Evolutionary conservation across 2,329 filamentous ascomycete species (phyloP).

Genomic region (Paramyrothecium roridum): DNA sequence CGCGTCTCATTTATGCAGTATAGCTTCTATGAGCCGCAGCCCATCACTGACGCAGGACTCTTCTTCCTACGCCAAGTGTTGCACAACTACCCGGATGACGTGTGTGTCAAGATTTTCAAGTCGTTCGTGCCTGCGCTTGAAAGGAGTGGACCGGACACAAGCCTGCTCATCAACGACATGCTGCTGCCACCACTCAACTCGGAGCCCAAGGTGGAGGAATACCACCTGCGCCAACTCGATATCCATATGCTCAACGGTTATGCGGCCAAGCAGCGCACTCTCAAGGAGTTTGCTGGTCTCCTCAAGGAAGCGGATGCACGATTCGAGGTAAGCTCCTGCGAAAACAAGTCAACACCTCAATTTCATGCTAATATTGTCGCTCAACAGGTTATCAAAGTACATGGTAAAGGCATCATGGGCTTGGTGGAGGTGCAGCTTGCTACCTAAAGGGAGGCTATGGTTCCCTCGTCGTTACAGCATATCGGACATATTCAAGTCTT

Average conservation of each 20-base stretch:
- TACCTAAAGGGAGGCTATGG: no score
- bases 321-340: no score
- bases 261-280: not conserved
- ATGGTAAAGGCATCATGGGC: no score
- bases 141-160: not conserved
- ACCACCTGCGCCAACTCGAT: not conserved
- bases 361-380: no score
- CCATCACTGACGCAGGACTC: not conserved
- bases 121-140: not conserved
- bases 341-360: no score
- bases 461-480: no score
- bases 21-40: not conserved
- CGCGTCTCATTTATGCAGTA: not conserved
- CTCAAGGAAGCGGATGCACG: not conserved
- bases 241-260: not conserved
- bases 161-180: not conserved
- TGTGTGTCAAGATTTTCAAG: not conserved
- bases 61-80: not conserved
- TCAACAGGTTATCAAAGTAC: no score
- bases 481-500: no score
- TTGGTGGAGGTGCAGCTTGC: no score
- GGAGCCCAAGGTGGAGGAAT: not conserved
- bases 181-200: not conserved
- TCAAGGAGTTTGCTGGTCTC: not conserved
- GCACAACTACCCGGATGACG: not conserved